Base-by-base conservation (phyloP, 192 early-diverging fungal species). In the Gigaspora rosea region DNA sequence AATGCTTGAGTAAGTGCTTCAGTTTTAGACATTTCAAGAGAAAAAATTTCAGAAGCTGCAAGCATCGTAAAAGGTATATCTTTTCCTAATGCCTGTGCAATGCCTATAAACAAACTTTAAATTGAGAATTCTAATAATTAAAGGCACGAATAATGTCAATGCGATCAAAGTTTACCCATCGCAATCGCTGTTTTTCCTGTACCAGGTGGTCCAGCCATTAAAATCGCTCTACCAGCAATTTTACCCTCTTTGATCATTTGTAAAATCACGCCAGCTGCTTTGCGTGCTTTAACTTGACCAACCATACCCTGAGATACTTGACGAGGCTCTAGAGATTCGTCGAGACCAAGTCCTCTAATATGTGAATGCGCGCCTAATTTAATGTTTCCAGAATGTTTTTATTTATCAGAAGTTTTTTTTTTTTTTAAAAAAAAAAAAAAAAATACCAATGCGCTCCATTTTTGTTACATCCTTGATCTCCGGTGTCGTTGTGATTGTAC, bases 181-280 rank as follows among this genome's bases (percentile, higher is more conserved):
- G 97, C 97, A 83, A 99, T 98, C 41, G 97, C 97, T 1, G 97
- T 99, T 88, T 99, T 99, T 79, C 97, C 97, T 6, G 97, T 97
- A 58, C 95, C 95, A 6, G 97, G 97, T n/a, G 95, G 93, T 20
- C 97, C 97, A 35, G 97, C 97, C 92, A 99, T 97, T 77, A 99
- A 85, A 51, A 99, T 92, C 11, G 97, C 96, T 11, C 97, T 90
- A 59, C 97, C 97, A 41, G 97, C 96, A 82, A 97, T 98, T 80
- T 96, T 95, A 11, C 97, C 97, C 65, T 98, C 94, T 84, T 98
- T 94, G 76, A 99, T 98, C 87, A 99, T 93, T 78, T 95, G 91
- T 52, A 98, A 87, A 81, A 98, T 97, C 12, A 99, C 92, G 33
- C 97, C 97, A 10, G 97, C 97, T 8, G 97, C 97, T 70, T 93